Percentiles rank a stretch among this genome's conserved stretches.
phyloP scores from a whole-genome alignment of 2,329 filamentous ascomycete genomes.

The Fusarium miscanthi region DNA sequence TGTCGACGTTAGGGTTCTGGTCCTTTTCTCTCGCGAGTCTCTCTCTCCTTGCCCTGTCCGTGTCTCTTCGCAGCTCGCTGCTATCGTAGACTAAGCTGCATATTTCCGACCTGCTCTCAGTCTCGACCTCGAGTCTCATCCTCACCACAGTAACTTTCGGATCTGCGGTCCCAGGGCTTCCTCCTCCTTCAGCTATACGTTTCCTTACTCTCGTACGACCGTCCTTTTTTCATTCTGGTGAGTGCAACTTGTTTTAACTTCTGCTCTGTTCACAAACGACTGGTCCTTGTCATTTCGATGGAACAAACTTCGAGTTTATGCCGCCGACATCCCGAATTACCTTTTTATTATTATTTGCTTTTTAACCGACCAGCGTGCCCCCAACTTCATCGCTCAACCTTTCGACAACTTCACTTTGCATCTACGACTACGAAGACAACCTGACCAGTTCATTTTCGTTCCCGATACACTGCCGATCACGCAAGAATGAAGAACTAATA shows the following conservation, averaged over 20 bases:
- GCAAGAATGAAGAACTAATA: constrained; percentile 9
- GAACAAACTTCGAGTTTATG: neutral
- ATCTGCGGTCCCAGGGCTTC: constrained; percentile 31
- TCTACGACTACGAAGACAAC: neutral
- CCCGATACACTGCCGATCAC: neutral
- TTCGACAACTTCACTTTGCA: neutral
- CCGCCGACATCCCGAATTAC: neutral
- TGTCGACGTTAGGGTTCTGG: constrained; percentile 49
- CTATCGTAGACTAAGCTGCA: constrained; percentile 43
- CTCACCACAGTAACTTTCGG: constrained; percentile 31
- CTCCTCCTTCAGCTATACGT: constrained; percentile 16
- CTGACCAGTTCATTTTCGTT: neutral
- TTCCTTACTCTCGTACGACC: constrained; percentile 22
- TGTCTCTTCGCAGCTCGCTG: constrained; percentile 46
- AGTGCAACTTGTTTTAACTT: constrained; percentile 16
- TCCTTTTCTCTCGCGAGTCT: constrained; percentile 49
- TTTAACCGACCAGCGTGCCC: neutral
- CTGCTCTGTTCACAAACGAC: neutral
- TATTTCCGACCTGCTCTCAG: constrained; percentile 28
- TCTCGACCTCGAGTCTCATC: constrained; percentile 16
- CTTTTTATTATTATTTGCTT: neutral
- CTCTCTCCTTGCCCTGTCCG: constrained; percentile 35
- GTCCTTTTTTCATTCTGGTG: constrained; percentile 38
- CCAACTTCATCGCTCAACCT: neutral
- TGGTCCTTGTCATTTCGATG: neutral